Conservation (phyloP, 208 protist genomes). For the Leishmania mexicana region DNA sequence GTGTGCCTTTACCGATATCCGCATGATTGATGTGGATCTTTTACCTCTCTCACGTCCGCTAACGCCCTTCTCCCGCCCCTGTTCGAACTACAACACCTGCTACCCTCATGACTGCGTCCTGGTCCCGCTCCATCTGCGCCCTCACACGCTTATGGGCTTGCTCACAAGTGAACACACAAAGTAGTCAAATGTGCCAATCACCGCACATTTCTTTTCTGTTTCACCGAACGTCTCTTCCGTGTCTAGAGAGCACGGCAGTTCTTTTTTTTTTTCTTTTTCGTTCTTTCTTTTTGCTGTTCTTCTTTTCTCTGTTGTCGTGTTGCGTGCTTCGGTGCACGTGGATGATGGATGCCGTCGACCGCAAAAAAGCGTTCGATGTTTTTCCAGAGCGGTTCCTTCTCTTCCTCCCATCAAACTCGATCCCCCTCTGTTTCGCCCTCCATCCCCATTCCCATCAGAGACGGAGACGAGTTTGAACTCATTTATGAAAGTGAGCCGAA, state of each 20-base stretch:
- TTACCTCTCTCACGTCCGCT: neutral
- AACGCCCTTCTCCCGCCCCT: neutral
- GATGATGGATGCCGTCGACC: neutral
- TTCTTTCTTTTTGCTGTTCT: neutral
- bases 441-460: neutral
- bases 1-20: neutral
- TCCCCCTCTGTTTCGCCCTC: neutral
- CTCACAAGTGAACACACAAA: neutral
- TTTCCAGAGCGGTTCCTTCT: neutral
- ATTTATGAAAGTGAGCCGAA: neutral
- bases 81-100: neutral
- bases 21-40: neutral
- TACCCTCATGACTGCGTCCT: neutral
- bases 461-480: neutral
- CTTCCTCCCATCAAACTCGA: neutral
- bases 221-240: neutral
- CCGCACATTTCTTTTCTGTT: neutral
- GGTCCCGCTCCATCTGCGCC: neutral
- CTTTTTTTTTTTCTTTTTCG: neutral
- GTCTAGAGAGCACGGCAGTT: neutral
- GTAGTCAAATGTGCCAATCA: neutral
- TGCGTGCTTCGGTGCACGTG: neutral
- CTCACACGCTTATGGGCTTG: neutral
- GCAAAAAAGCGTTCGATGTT: neutral
- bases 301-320: neutral